Percentiles rank a stretch among this genome's conserved stretches.
Conservation (phyloP, 371 early-diverging fungal species). For the Zychaea mexicana region DNA sequence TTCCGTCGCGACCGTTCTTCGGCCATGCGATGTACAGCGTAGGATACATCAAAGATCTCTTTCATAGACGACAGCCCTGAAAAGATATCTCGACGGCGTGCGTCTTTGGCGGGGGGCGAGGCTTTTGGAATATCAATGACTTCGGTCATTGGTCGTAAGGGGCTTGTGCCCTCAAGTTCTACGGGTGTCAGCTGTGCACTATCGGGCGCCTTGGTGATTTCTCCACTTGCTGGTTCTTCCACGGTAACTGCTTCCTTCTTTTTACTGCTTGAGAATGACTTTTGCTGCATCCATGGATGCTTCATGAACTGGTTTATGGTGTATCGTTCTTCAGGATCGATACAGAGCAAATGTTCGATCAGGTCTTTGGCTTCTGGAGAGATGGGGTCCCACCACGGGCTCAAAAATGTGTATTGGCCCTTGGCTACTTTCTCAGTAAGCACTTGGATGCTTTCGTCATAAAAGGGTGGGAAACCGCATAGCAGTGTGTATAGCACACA, state of each 20-base stretch:
- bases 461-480: conserved; percentile 81
- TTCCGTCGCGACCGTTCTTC: conserved; percentile 48
- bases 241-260: not conserved
- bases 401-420: conserved; percentile 64
- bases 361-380: conserved; percentile 74
- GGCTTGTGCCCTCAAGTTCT: not conserved
- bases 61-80: conserved; percentile 46
- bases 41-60: conserved; percentile 54
- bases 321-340: conserved; percentile 57
- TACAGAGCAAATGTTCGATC: conserved; percentile 59
- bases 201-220: not conserved
- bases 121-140: conserved; percentile 9
- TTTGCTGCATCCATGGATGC: conserved; percentile 77
- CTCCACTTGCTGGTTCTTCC: conserved; percentile 1
- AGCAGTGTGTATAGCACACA: conserved; percentile 80
- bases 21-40: conserved; percentile 52
- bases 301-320: conserved; percentile 69
- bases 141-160: conserved; percentile 7
- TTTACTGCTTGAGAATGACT: not conserved
- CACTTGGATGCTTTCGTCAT: conserved; percentile 64
- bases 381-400: conserved; percentile 81
- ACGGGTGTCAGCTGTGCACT: not conserved
- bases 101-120: conserved; percentile 7
- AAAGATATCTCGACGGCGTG: conserved; percentile 14
- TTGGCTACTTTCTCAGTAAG: conserved; percentile 65